Evolutionary conservation across 345 rosid species (phyloP).

Genomic region (Sapria himalayana): DNA sequence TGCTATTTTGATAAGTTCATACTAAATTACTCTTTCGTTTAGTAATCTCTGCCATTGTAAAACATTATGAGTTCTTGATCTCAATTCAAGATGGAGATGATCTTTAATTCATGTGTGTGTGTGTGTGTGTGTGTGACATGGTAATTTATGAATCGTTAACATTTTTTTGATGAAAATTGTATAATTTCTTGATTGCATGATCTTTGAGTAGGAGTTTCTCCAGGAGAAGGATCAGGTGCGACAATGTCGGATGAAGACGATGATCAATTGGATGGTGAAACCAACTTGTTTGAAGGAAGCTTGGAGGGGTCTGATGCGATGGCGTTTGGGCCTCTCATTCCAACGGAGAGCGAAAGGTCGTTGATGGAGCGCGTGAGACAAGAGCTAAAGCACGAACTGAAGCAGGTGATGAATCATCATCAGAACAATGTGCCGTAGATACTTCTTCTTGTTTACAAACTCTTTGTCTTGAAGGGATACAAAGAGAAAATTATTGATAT

Average conservation of each 20-base stretch:
- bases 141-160: no score
- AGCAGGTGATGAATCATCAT: conserved; percentile 60
- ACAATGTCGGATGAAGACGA: conserved; percentile 98
- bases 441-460: no score
- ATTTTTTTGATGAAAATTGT: no score
- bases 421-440: no score
- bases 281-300: conserved; percentile 57
- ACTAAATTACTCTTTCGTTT: no score
- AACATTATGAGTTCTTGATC: no score
- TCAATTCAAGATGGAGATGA: no score
- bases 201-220: conserved; percentile 62
- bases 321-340: conserved; percentile 89
- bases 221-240: conserved; percentile 87
- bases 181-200: not conserved
- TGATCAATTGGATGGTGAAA: conserved; percentile 77
- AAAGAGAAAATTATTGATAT: conserved; percentile 87
- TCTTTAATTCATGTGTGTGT: no score
- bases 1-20: no score
- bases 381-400: conserved; percentile 83
- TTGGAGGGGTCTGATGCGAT: conserved; percentile 49
- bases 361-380: conserved; percentile 96
- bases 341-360: conserved; percentile 93
- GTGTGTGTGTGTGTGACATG: no score
- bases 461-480: conserved; percentile 43
- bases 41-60: no score